phyloP scores from a whole-genome alignment of 495 filamentous ascomycete genomes.

The Aspergillus carlsbadensis region DNA sequence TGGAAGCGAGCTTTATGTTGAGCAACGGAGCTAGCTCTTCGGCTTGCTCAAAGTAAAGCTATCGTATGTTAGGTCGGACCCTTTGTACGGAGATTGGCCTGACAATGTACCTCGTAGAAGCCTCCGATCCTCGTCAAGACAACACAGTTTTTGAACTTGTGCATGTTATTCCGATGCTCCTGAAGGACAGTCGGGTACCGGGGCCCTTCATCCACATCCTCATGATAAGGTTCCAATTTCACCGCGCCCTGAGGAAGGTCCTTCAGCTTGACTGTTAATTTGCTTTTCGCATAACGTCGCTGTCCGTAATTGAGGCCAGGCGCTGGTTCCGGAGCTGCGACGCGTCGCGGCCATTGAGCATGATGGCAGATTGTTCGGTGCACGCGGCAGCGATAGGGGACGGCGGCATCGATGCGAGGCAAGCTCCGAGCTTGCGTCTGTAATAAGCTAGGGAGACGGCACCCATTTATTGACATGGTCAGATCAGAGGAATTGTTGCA shows the following conservation, averaged over 20 bases:
- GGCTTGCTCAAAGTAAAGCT: constrained; percentile 91
- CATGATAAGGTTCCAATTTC: constrained; percentile 44
- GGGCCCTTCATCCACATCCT: constrained; percentile 51
- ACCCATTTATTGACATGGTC: constrained; percentile 23
- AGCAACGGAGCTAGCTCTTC: constrained; percentile 82
- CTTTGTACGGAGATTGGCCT: neutral
- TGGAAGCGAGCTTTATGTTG: constrained; percentile 83
- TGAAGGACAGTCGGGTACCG: constrained; percentile 84
- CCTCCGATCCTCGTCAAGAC: constrained; percentile 86
- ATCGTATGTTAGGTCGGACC: constrained; percentile 4
- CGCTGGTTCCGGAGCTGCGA: constrained; percentile 16
- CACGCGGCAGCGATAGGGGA: constrained; percentile 19
- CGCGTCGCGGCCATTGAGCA: constrained; percentile 28
- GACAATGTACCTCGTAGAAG: constrained; percentile 75
- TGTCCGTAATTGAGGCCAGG: constrained; percentile 11
- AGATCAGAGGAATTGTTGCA: neutral
- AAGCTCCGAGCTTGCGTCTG: constrained; percentile 3
- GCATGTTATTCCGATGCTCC: constrained; percentile 87
- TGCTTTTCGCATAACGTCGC: constrained; percentile 50
- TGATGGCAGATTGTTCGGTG: constrained; percentile 36
- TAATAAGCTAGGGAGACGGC: constrained; percentile 13
- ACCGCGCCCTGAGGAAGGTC: constrained; percentile 65
- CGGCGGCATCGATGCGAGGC: neutral
- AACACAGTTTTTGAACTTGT: constrained; percentile 83
- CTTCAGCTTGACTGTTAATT: constrained; percentile 55